Conservation (phyloP, 2,329 filamentous ascomycete species). For the Diaporthe nobilis region DNA sequence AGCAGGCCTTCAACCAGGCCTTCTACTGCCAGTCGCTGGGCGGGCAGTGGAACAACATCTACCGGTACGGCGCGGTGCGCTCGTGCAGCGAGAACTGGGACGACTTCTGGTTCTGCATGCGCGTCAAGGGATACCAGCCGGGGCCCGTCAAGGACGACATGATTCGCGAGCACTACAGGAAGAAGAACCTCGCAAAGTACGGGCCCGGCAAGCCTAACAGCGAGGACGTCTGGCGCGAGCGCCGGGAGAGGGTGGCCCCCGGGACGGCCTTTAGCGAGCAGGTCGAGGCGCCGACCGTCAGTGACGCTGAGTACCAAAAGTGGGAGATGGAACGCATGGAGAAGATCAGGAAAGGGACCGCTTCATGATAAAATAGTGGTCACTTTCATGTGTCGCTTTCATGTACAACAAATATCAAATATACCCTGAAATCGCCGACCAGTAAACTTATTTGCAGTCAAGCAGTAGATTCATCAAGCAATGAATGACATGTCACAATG, state of each 20-base stretch:
- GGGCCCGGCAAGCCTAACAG: conserved; percentile 76
- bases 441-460: background rate
- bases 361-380: conserved; percentile 44
- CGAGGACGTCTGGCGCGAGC: conserved; percentile 90
- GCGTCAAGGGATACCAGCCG: conserved; percentile 72
- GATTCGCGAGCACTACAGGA: conserved; percentile 77
- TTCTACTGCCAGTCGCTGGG: conserved; percentile 95
- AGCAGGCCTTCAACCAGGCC: conserved; percentile 89
- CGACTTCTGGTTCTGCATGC: conserved; percentile 99
- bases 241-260: conserved; percentile 71
- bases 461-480: accelerated
- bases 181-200: conserved; percentile 76
- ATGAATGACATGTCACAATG: conserved; percentile 3
- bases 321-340: conserved; percentile 55
- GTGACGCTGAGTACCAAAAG: conserved; percentile 60
- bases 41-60: conserved; percentile 92
- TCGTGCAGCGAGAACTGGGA: conserved; percentile 89
- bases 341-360: conserved; percentile 50
- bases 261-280: conserved; percentile 61
- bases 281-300: conserved; percentile 55
- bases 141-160: conserved; percentile 71
- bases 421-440: background rate
- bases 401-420: background rate
- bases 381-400: background rate
- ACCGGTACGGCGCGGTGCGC: conserved; percentile 84